These are phyloP conservation scores for Eremothecium cymbalariae DNA, from an alignment of 1,139 yeast species.

Conservation along the genomic window DNA sequence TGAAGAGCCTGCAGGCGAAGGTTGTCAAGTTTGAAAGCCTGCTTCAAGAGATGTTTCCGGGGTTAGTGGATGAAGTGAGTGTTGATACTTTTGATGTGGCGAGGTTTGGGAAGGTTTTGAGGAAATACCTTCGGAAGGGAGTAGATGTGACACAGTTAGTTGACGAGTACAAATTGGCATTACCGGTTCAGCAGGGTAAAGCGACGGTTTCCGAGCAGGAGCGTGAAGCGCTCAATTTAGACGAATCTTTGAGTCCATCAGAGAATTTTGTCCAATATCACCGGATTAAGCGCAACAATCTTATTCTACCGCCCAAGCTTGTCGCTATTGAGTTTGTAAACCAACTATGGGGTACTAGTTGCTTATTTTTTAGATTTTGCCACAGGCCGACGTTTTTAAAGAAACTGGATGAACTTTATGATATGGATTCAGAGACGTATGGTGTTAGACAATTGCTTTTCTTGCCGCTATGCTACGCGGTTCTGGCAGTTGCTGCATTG, in stretches of 20 bases:
- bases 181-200: no score
- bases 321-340: constrained; percentile 66
- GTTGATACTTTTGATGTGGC: constrained; percentile 24
- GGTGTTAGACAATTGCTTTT: constrained; percentile 65
- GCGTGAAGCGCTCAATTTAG: constrained; percentile 14
- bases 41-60: constrained; percentile 23
- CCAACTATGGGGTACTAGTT: constrained; percentile 82
- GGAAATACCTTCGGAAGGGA: constrained; percentile 16
- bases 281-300: constrained; percentile 45
- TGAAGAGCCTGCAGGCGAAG: constrained; percentile 15
- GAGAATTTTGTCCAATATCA: constrained; percentile 36
- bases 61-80: constrained; percentile 17
- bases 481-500: constrained; percentile 70
- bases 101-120: constrained; percentile 23
- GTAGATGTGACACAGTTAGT: constrained; percentile 18
- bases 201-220: constrained; percentile 12
- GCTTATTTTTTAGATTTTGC: constrained; percentile 76
- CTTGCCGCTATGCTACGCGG: constrained; percentile 64
- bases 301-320: constrained; percentile 70
- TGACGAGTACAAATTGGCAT: constrained; percentile 22
- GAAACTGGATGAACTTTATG: constrained; percentile 51
- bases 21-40: constrained; percentile 20
- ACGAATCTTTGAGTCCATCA: constrained; percentile 18
- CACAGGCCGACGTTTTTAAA: constrained; percentile 75
- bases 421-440: constrained; percentile 57